These are phyloP conservation scores for Suillus bovinus DNA, from an alignment of 768 basidiomycete species.

Conservation along the genomic window DNA sequence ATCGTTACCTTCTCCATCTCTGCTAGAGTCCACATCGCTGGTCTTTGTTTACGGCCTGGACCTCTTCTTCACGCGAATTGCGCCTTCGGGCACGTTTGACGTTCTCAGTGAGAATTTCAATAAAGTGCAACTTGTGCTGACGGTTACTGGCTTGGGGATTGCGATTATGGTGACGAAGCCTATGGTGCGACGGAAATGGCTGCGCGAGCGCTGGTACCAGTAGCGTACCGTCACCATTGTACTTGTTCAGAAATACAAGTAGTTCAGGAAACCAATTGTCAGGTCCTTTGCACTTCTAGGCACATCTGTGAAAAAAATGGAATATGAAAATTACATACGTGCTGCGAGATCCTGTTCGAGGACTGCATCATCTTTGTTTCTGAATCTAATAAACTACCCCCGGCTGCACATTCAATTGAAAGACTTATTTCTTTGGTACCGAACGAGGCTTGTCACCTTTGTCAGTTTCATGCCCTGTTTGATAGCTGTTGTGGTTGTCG, in stretches of 20 bases:
- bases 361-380: no score
- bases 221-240: background rate
- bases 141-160: slow-evolving; percentile 64
- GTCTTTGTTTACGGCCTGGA: slow-evolving; percentile 88
- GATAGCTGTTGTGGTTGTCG: no score
- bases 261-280: no score
- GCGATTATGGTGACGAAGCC: slow-evolving; percentile 85
- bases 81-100: slow-evolving; percentile 91
- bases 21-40: slow-evolving; percentile 90
- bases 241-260: background rate
- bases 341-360: no score
- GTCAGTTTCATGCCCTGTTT: no score
- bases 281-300: no score
- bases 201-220: slow-evolving; percentile 72
- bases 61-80: slow-evolving; percentile 81
- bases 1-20: slow-evolving; percentile 80
- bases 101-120: slow-evolving; percentile 91
- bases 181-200: slow-evolving; percentile 68
- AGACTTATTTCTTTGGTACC: no score
- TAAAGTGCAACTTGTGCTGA: slow-evolving; percentile 86
- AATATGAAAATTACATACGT: no score
- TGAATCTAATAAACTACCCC: no score
- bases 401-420: no score
- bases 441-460: no score
- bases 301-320: no score